Percentiles rank a stretch among this genome's conserved stretches.
Evolutionary conservation across 2,329 filamentous ascomycete species (phyloP).

Genomic region (Claviceps monticola): DNA sequence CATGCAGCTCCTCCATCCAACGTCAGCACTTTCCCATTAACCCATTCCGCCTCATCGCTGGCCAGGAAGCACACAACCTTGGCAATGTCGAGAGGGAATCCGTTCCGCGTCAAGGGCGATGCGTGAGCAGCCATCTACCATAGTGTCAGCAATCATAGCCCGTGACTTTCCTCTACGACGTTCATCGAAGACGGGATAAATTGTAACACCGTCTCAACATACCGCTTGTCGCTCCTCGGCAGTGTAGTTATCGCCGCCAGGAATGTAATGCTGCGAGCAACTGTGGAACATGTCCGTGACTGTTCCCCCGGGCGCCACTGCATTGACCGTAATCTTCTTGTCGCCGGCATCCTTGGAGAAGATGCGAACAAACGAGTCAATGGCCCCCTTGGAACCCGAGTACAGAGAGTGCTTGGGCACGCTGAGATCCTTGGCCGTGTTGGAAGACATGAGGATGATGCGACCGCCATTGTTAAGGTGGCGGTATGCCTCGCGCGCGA

Average conservation of each 20-base stretch:
- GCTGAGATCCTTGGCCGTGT: slow-evolving; percentile 51
- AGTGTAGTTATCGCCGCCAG: slow-evolving; percentile 37
- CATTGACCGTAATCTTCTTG: slow-evolving; percentile 54
- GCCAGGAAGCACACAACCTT: slow-evolving; percentile 17
- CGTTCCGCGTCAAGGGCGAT: slow-evolving; percentile 51
- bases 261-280: slow-evolving; percentile 36
- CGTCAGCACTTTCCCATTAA: slow-evolving; percentile 29
- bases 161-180: too few species aligned
- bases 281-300: slow-evolving; percentile 47
- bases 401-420: slow-evolving; percentile 62
- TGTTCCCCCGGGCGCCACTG: slow-evolving; percentile 51
- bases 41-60: slow-evolving; percentile 32
- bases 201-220: background rate
- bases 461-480: slow-evolving; percentile 53
- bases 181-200: too few species aligned
- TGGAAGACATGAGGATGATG: slow-evolving; percentile 60
- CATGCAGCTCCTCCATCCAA: slow-evolving; percentile 12
- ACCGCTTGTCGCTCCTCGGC: slow-evolving; percentile 43
- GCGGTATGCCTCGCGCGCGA: slow-evolving; percentile 57
- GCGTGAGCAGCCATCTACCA: slow-evolving; percentile 36
- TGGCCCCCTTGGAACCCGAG: slow-evolving; percentile 61
- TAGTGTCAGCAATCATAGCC: background rate
- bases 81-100: slow-evolving; percentile 54
- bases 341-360: slow-evolving; percentile 59
- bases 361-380: slow-evolving; percentile 63